Percentiles rank a stretch among this genome's conserved stretches.
These are phyloP conservation scores for Fonsecaea monophora DNA, from an alignment of 2,329 filamentous ascomycete genomes.

Conservation along the genomic window DNA sequence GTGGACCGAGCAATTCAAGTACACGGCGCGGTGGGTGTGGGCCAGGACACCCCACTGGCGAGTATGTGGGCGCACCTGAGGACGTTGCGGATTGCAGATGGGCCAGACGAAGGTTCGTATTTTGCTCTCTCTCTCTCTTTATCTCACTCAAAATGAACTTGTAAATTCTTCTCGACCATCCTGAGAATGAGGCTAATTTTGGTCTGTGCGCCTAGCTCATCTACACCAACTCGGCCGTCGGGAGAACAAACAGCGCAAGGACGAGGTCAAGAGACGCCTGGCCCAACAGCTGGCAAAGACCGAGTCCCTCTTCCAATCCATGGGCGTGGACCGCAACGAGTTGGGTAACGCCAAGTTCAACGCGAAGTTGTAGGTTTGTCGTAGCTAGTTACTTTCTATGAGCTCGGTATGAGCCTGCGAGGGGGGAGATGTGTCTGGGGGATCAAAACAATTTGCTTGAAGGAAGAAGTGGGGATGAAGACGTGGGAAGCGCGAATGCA, in stretches of 20 bases:
- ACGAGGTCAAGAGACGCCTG: slow-evolving; percentile 28
- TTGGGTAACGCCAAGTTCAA: slow-evolving; percentile 31
- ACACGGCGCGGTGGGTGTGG: slow-evolving; percentile 88
- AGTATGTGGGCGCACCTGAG: slow-evolving; percentile 75
- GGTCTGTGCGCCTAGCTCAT: slow-evolving; percentile 65
- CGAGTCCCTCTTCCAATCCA: slow-evolving; percentile 26
- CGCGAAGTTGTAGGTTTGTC: slow-evolving; percentile 8
- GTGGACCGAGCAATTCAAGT: slow-evolving; percentile 95
- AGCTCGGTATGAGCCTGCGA: no score
- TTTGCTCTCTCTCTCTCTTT: slow-evolving; percentile 72
- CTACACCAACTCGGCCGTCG: slow-evolving; percentile 64
- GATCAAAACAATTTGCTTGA: no score
- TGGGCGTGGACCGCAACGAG: slow-evolving; percentile 28
- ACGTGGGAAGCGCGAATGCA: no score
- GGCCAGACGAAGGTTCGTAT: slow-evolving; percentile 85
- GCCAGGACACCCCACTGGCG: slow-evolving; percentile 91
- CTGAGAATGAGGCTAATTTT: no score
- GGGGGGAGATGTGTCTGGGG: no score
- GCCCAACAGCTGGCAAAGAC: slow-evolving; percentile 26
- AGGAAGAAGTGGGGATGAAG: no score
- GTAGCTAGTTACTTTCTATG: no score
- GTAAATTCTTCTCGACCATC: no score
- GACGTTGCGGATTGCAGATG: slow-evolving; percentile 86
- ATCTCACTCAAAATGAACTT: no score
- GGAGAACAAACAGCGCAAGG: slow-evolving; percentile 52